Base-by-base conservation (phyloP, 2,329 filamentous ascomycete genomes). In the Decorospora gaudefroyi region DNA sequence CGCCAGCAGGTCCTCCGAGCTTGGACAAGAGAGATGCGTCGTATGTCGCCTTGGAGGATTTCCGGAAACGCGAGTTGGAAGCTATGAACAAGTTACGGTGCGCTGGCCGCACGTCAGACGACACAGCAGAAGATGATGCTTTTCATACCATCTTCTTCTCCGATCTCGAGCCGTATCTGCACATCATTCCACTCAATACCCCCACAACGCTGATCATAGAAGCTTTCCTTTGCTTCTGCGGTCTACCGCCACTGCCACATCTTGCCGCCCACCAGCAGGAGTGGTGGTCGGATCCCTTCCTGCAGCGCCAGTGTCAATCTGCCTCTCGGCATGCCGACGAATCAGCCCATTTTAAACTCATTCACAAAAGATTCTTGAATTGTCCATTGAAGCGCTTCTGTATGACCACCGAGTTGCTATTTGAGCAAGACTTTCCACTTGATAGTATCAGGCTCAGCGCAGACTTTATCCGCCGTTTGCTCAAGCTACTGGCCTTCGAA, bases 101-200 rank as follows among this genome's bases (percentile, higher is more conserved):
- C 42, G 88, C 90, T 4, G 87, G 87, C 11, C 81, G 87, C 34
- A 86, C 86, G 0, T 75, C 87, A 48, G 90, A 96, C 64, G 84
- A 90, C 17, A 78, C 82, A 2, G 81, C 79, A 11, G 86, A 89
- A 52, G 86, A 91, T 46, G 92, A 96, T 60, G 87, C 90, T 0
- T 95, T 87, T 55, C 81, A 90, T 23, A 82, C 93, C 3, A 80
- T 96, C 31, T 81, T 96, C 61, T 90, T 85, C 56, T 81, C 83
- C 0, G 93, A 97, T 64, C 75, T 96, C 13, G 73, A 82, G 49
- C 76, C 80, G 0, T 76, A 87, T 18, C 62, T 95, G 2, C 72
- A 83, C 21, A 59, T 72, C 40, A 4, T 62, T 63, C 17, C 55
- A 76, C 44, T 41, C 63, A 42, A 46, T 47, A 32, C 62, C 2